Conservation (phyloP, 2,329 filamentous ascomycete genomes). For the Neurospora sp. region DNA sequence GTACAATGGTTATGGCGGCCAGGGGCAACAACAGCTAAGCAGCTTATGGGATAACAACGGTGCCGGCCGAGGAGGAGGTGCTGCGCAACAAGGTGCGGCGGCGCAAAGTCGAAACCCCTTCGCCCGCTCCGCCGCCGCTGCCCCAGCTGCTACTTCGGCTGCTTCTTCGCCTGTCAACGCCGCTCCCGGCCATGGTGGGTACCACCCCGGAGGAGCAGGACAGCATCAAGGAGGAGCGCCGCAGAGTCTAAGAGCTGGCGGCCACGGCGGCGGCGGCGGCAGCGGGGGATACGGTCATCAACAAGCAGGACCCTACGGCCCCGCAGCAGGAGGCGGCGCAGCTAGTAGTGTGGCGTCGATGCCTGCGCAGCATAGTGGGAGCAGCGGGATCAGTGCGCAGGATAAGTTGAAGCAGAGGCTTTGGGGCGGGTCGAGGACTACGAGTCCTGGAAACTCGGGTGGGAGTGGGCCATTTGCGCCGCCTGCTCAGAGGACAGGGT, state of each 20-base stretch:
- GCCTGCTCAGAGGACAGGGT: constrained; percentile 18
- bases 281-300: background rate
- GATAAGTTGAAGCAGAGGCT: constrained; percentile 73
- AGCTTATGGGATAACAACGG: constrained; percentile 47
- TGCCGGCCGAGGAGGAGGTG: constrained; percentile 18
- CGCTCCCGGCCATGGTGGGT: background rate
- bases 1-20: constrained; percentile 8
- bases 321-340: constrained; percentile 19
- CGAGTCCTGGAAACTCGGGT: constrained; percentile 35
- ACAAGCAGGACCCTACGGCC: background rate
- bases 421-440: constrained; percentile 52
- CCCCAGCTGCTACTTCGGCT: constrained; percentile 17
- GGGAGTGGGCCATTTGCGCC: constrained; percentile 38
- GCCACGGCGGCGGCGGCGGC: background rate
- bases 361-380: constrained; percentile 1
- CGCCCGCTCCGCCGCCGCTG: constrained; percentile 17
- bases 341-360: constrained; percentile 7
- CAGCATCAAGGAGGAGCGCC: background rate
- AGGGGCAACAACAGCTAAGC: constrained; percentile 28
- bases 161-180: constrained; percentile 6
- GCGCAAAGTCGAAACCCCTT: constrained; percentile 21
- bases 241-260: background rate
- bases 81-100: constrained; percentile 13
- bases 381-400: constrained; percentile 56
- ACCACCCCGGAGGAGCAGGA: background rate